A percentile compares a stretch with the other conserved stretches of the same genome.
phyloP scores from a whole-genome alignment of 2,329 filamentous ascomycete genomes.

The Cercospora beticola region DNA sequence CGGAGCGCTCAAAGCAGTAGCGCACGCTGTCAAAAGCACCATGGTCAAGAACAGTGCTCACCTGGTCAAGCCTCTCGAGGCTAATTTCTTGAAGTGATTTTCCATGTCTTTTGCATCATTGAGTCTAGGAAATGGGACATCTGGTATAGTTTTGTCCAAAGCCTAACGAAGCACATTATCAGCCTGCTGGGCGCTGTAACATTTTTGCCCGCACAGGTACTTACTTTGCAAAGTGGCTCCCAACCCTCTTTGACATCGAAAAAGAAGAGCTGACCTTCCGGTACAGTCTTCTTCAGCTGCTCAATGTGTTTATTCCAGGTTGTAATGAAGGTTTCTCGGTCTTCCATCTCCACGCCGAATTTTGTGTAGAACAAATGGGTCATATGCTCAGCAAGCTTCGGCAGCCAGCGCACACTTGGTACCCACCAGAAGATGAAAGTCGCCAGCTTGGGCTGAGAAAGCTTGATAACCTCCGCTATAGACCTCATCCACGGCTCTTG shows the following conservation, averaged over 20 bases:
- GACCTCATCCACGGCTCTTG: slow-evolving; percentile 1
- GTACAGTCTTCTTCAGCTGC: slow-evolving; percentile 9
- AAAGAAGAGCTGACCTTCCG: slow-evolving; percentile 22
- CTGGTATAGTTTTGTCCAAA: slow-evolving; percentile 28
- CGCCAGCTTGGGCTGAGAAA: slow-evolving; percentile 6
- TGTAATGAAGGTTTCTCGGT: not conserved
- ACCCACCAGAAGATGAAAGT: slow-evolving; percentile 20
- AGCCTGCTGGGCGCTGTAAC: not conserved
- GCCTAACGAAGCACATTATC: not conserved
- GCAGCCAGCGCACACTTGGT: slow-evolving; percentile 16
- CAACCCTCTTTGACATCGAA: slow-evolving; percentile 31
- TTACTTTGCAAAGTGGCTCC: slow-evolving; percentile 33
- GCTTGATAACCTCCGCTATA: slow-evolving; percentile 5
- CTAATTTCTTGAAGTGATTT: slow-evolving; percentile 7
- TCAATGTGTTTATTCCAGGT: slow-evolving; percentile 11
- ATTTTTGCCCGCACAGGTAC: not conserved
- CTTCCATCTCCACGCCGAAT: slow-evolving; percentile 5
- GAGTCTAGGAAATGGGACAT: slow-evolving; percentile 25
- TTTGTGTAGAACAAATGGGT: slow-evolving; percentile 12
- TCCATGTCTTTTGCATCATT: slow-evolving; percentile 19
- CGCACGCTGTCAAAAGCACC: not conserved
- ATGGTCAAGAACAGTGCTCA: slow-evolving; percentile 6
- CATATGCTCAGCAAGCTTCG: not conserved
- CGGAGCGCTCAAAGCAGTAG: not conserved
- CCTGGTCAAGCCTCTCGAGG: slow-evolving; percentile 10